These are phyloP conservation scores for Clathrospora elynae DNA, from an alignment of 2,329 filamentous ascomycete species.

Conservation along the genomic window DNA sequence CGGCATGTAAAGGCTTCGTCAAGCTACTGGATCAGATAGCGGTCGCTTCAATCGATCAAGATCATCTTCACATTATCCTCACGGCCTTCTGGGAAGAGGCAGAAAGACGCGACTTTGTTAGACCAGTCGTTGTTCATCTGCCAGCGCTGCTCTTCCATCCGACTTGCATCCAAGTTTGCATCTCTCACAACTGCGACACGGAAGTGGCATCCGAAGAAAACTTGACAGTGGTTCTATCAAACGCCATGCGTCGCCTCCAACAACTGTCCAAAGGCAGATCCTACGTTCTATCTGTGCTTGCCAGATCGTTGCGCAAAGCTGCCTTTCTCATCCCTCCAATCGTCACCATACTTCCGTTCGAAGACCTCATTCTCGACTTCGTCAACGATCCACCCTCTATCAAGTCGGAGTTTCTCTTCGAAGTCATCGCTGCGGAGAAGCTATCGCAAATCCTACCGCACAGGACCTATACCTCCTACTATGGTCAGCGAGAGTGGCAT, in stretches of 20 bases:
- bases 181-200: conserved; percentile 4
- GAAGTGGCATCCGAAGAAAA: background rate
- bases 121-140: conserved; percentile 46
- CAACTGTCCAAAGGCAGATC: conserved; percentile 41
- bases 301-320: conserved; percentile 39
- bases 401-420: conserved; percentile 53
- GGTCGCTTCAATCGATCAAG: conserved; percentile 3
- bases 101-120: conserved; percentile 55
- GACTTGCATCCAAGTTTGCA: conserved; percentile 28
- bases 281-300: conserved; percentile 42
- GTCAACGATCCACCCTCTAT: conserved; percentile 50
- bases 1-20: conserved; percentile 33
- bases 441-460: conserved; percentile 38
- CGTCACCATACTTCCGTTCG: conserved; percentile 42
- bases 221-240: conserved; percentile 29
- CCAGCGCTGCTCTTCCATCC: conserved; percentile 48
- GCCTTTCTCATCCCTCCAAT: conserved; percentile 35
- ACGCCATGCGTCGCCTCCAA: conserved; percentile 33
- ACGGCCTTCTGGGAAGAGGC: conserved; percentile 55
- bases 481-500: conserved; percentile 50
- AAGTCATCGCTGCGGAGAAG: conserved; percentile 48
- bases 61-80: conserved; percentile 30
- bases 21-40: conserved; percentile 26
- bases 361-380: conserved; percentile 49
- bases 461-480: conserved; percentile 51